phyloP scores from a whole-genome alignment of 257 asterid genomes.

The Primulina huaijiensis region DNA sequence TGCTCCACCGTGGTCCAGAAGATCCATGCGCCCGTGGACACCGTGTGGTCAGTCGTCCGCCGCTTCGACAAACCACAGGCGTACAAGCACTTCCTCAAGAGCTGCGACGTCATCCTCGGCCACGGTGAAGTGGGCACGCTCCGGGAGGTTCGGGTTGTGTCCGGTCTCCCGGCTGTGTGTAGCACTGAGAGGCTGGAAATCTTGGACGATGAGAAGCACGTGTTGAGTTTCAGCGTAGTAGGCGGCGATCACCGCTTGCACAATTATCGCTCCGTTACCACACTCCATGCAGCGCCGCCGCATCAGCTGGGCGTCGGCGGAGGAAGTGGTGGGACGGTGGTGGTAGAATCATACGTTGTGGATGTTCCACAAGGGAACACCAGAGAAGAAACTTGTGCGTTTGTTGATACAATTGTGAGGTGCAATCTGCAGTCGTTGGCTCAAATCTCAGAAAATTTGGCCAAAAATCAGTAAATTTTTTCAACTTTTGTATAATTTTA shows the following conservation, averaged over 20 bases:
- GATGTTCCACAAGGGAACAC: conserved; percentile 80
- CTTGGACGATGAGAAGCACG: conserved; percentile 42
- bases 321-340: conserved; percentile 46
- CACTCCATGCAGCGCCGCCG: conserved; percentile 45
- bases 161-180: conserved; percentile 71
- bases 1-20: conserved; percentile 62
- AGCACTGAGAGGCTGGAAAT: conserved; percentile 80
- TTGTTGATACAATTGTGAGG: conserved; percentile 71
- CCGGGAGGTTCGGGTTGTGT: conserved; percentile 71
- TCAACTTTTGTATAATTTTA: neutral
- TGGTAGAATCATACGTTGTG: conserved; percentile 80
- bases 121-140: conserved; percentile 69
- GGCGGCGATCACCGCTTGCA: neutral
- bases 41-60: conserved; percentile 78
- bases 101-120: conserved; percentile 65
- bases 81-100: conserved; percentile 70
- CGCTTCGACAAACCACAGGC: conserved; percentile 83
- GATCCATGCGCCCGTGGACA: conserved; percentile 48
- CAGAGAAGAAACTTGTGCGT: conserved; percentile 64
- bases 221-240: neutral
- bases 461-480: conserved; percentile 24
- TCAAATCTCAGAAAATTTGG: conserved; percentile 45
- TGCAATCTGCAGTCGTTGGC: conserved; percentile 76
- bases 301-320: neutral
- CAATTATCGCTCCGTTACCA: conserved; percentile 32